phyloP scores from a whole-genome alignment of 2,329 filamentous ascomycete genomes.

The Thelonectria olida region DNA sequence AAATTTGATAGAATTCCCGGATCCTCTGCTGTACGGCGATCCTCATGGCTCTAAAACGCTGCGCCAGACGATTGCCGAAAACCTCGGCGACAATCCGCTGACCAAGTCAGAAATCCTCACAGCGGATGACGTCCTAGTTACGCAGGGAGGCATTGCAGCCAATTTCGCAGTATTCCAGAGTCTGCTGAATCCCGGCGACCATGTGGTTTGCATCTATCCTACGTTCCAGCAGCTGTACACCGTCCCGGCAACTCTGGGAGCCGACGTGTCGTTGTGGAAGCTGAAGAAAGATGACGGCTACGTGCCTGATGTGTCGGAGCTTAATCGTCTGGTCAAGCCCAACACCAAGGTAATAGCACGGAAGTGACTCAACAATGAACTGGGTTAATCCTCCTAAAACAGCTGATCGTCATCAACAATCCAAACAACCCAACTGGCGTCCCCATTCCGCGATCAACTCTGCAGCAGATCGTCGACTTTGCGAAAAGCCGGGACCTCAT shows the following conservation, averaged over 20 bases:
- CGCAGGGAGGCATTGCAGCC: constrained; percentile 11
- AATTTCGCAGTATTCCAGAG: constrained; percentile 4
- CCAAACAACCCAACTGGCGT: constrained; percentile 17
- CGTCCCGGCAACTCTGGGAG: not conserved
- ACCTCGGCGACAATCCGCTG: not conserved
- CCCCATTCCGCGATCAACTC: not conserved
- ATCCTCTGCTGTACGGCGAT: not conserved
- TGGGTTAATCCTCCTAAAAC: not conserved
- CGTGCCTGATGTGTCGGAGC: not conserved
- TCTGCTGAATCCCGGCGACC: not conserved
- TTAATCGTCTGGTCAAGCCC: not conserved
- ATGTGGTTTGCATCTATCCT: constrained; percentile 5
- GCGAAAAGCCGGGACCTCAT: constrained; percentile 10
- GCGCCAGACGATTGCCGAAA: not conserved
- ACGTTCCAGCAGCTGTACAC: constrained; percentile 12
- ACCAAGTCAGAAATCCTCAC: not conserved
- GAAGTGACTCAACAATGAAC: no score
- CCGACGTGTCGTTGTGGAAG: constrained; percentile 13
- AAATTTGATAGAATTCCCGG: not conserved
- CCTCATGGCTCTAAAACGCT: constrained; percentile 2
- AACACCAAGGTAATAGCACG: constrained; percentile 17
- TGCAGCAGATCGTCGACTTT: constrained; percentile 11
- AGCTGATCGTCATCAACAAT: constrained; percentile 24
- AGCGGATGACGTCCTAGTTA: not conserved
- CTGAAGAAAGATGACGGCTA: not conserved